Conservation (phyloP, 2,329 filamentous ascomycete genomes). For the Trichoderma aggressivum region DNA sequence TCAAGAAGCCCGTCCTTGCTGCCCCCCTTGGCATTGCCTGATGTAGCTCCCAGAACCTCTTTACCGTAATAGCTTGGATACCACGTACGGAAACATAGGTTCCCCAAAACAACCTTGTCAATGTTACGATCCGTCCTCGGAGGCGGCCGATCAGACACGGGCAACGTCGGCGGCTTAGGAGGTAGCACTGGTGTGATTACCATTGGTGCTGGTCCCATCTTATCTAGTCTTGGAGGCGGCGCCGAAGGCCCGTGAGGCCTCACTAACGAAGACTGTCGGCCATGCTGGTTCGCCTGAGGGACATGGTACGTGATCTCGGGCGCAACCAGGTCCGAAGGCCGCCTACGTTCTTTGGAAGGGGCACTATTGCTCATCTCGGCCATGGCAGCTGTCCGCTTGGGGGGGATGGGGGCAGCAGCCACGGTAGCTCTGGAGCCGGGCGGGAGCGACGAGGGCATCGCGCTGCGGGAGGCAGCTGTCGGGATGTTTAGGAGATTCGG, state of each 20-base stretch:
- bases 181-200: conserved; percentile 19
- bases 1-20: conserved; percentile 32
- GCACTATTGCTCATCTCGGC: conserved; percentile 23
- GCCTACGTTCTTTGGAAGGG: conserved; percentile 27
- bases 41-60: conserved; percentile 58
- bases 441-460: conserved; percentile 3
- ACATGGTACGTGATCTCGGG: conserved; percentile 43
- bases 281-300: conserved; percentile 32
- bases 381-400: background rate
- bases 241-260: conserved; percentile 34
- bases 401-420: background rate
- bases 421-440: conserved; percentile 5
- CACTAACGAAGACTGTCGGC: conserved; percentile 31
- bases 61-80: conserved; percentile 87
- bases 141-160: conserved; percentile 33
- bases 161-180: conserved; percentile 34
- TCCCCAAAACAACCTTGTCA: conserved; percentile 79
- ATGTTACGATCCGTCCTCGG: conserved; percentile 68
- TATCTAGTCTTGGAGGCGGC: conserved; percentile 31
- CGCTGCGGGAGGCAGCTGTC: background rate
- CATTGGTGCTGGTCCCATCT: conserved; percentile 25
- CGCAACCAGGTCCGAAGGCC: conserved; percentile 36
- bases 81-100: conserved; percentile 83
- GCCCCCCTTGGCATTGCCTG: conserved; percentile 28
- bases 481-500: background rate